Evolutionary conservation across 352 stramenopile genomes (phyloP), one percentile per base, ranked within the genome.

Genomic region (Thalassiosira livingstoniorum): DNA sequence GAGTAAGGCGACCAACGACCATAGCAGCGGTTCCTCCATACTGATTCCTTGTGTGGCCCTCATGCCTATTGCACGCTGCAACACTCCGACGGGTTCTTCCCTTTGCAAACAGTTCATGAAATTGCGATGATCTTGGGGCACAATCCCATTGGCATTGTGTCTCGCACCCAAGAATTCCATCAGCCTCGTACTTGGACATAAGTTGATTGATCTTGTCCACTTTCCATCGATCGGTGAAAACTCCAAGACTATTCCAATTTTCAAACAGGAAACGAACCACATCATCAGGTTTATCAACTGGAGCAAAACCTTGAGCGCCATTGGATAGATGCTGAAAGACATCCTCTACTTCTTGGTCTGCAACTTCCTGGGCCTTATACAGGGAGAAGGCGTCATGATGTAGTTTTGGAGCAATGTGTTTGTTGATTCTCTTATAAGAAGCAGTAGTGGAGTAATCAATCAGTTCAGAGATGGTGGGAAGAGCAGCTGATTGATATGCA

Each of bases 91-190:
- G 39, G 4, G 4, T 21, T 15, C 7, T 4, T 1, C 57, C 64
- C 2, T 15, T 29, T 5, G 11, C 37, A 60, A 82, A 55, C 0
- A 82, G 63, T 5, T 71, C 53, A 7, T 34, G 2, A 11, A 82
- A 71, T 21, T 64, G 37, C 2, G 31, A 0, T 5, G 35, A 23
- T 0, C 29, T 23, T 32, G 42, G 25, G 15, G 58, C 63, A 35
- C 31, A 64, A 5, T 55, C 53, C 62, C 62, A 81, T 23, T 81
- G 62, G 23, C 4, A 53, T 35, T 60, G 35, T 3, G 73, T 81
- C 31, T 82, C 74, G 27, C 62, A 70, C 0, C 62, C 62, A 4
- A 37, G 2, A 7, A 75, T 4, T 18, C 67, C 0, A 47, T 80
- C 62, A 10, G 67, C 35, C 15, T 62, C 37, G 43, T 64, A 75